A percentile compares a stretch with the other conserved stretches of the same genome.
phyloP scores from a whole-genome alignment of 2,329 filamentous ascomycete species.

The Blumeria graminis region DNA sequence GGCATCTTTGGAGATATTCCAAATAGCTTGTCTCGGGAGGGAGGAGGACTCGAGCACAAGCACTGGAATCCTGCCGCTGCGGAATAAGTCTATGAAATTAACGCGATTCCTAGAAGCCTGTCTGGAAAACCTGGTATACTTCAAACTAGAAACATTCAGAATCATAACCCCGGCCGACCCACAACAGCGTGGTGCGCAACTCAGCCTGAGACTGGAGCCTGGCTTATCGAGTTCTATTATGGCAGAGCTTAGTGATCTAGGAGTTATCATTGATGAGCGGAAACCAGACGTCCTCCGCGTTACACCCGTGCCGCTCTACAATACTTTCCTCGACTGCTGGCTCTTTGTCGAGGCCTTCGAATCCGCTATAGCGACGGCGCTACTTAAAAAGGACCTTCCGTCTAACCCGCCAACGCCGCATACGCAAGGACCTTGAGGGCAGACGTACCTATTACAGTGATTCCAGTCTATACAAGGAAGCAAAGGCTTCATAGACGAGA shows the following conservation, averaged over 20 bases:
- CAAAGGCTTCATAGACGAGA: too few relatives aligned
- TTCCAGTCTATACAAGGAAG: too few relatives aligned
- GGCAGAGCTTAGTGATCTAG: conserved; percentile 30
- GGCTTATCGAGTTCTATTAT: conserved; percentile 40
- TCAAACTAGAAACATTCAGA: conserved; percentile 19
- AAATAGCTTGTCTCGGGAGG: background rate
- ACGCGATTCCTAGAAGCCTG: conserved; percentile 45
- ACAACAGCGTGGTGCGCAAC: conserved; percentile 42
- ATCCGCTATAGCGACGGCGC: too few relatives aligned
- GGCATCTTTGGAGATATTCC: conserved; percentile 47
- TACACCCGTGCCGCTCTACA: conserved; percentile 53
- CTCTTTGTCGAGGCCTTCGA: conserved; percentile 25
- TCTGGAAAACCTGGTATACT: conserved; percentile 20
- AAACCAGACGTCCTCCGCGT: conserved; percentile 53
- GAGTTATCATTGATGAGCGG: conserved; percentile 50
- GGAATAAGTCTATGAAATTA: conserved; percentile 37
- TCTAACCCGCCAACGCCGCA: too few relatives aligned
- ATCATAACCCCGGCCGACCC: conserved; percentile 44
- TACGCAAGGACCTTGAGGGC: too few relatives aligned
- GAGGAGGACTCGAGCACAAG: conserved; percentile 23
- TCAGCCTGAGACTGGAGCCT: conserved; percentile 37
- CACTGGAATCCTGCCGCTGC: conserved; percentile 32
- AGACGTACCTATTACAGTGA: too few relatives aligned
- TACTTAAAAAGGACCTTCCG: too few relatives aligned
- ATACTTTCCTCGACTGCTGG: conserved; percentile 41